Evolutionary conservation across 2,329 filamentous ascomycete species (phyloP), one percentile per base, ranked within the genome.

Genomic region (Cordyceps cateniannulata): DNA sequence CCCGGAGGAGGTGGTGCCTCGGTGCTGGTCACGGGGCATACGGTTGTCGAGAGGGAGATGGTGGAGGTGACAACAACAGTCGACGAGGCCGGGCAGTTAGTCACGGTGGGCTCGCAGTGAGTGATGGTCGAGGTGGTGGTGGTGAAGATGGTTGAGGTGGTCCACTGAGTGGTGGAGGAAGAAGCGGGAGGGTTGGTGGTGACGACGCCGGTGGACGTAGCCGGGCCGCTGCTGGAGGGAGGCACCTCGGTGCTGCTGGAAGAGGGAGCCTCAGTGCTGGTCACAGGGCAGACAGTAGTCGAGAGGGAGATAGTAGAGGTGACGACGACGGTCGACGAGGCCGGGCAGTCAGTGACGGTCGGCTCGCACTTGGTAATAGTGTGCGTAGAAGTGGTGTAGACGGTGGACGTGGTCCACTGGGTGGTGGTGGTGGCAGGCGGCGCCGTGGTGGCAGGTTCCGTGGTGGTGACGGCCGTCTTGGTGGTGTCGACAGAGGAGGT

Each of bases 211-310:
- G 76, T 79, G 44, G 75, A 78, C 45, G 72, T 75, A 50, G 70
- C 52, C 44, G 70, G 70, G 71, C 63, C 66, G 55, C 38, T 52
- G 35, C 51, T 62, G 24, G 66, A 20, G 42, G 42, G 42, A 45
- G 42, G 42, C 42, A 10, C 42, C 38, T 9, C 38, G 6, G 29
- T 35, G 32, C 32, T 35, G 32, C 32, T 35, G 32, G 32, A 35
- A 35, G 32, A 35, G 3, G 32, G 32, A 9, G 32, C 32, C 42
- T 57, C 27, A 20, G 54, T 59, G 50, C 27, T 54, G 22, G 68
- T 71, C 59, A 78, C 72, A 14, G 77, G 77, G 72, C 76, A 78
- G 62, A 78, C 68, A 3, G 76, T 79, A 44, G 75, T 78, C 45
- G 72, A 76, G 52, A 71, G 53, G 24, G 71, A 65, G 32, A 69